Base-by-base conservation (phyloP, 1,284 basidiomycete genomes). In the Chalciporus sp. region DNA sequence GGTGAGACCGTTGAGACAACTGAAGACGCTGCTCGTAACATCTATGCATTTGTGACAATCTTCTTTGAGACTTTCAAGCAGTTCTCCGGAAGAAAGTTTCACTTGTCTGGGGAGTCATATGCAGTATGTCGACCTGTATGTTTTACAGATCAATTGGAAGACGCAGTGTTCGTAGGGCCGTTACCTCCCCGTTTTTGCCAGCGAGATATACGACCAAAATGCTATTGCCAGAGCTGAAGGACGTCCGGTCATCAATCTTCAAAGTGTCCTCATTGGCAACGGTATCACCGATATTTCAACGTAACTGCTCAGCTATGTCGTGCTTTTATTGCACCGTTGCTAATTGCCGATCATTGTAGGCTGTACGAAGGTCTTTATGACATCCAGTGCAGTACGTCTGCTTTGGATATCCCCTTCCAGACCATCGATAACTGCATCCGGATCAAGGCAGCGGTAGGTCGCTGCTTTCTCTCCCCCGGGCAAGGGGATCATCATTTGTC, bases 121-220 rank as follows among this genome's bases (percentile, higher is more conserved):
- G 82, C 77, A 51, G 82, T 83, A 59, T 58, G 77, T 65, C 7
- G 7, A 39, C n/a, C 42, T 28, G 8, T 31, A n/a, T 29, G 17
- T 37, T 51, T 16, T 28, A 40, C 10, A 10, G 10, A 14, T 33
- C 31, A 33, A 27, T 1, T 31, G n/a, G 23, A 19, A 33, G 26
- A 19, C 16, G 33, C 42, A 6, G 42, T 29, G 14, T 47, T 20
- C 42, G 17, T 42, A 86, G 82, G 90, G 92, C 1, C 83, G 88
- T 39, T 93, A 93, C 69, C 75, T 93, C 2, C 92, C 90, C 1
- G 79, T 92, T 7, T 94, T 94, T 57, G 91, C 90, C 0, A 83
- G 85, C 47, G 85, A 91, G 56, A 86, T 94, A 35, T 79, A 84
- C 42, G 90, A 93, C 68, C 81, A 87, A 56, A 93, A 94, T 69